Evolutionary conservation across 208 protist genomes (phyloP).

Genomic region (Leishmania braziliensis): DNA sequence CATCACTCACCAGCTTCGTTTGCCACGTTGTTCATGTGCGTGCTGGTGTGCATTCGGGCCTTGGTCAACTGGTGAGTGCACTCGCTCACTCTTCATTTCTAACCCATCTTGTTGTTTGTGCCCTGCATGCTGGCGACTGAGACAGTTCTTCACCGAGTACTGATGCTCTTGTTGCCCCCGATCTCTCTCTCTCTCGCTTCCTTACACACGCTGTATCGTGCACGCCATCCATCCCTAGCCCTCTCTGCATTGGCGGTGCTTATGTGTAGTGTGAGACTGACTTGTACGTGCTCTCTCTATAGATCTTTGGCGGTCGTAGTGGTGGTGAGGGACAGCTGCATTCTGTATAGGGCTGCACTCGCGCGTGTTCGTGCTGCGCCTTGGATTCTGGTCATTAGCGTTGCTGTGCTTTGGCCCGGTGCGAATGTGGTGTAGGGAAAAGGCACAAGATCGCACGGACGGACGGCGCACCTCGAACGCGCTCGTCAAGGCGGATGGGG

Average conservation of each 20-base stretch:
- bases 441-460: background rate
- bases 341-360: background rate
- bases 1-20: background rate
- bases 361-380: background rate
- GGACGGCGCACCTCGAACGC: background rate
- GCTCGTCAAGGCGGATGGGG: background rate
- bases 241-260: background rate
- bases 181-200: background rate
- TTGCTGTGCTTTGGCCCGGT: background rate
- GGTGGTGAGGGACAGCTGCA: background rate
- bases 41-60: background rate
- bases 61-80: background rate
- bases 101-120: background rate
- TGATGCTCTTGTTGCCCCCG: background rate
- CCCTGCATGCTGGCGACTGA: background rate
- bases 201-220: background rate
- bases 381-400: background rate
- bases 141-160: background rate
- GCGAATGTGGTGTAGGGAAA: background rate
- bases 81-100: background rate
- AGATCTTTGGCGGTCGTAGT: background rate
- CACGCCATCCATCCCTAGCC: background rate
- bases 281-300: background rate
- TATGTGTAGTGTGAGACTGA: background rate
- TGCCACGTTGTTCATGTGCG: background rate